Evolutionary conservation across 306 rosid genomes (phyloP).

Genomic region (Quercus dentata): DNA sequence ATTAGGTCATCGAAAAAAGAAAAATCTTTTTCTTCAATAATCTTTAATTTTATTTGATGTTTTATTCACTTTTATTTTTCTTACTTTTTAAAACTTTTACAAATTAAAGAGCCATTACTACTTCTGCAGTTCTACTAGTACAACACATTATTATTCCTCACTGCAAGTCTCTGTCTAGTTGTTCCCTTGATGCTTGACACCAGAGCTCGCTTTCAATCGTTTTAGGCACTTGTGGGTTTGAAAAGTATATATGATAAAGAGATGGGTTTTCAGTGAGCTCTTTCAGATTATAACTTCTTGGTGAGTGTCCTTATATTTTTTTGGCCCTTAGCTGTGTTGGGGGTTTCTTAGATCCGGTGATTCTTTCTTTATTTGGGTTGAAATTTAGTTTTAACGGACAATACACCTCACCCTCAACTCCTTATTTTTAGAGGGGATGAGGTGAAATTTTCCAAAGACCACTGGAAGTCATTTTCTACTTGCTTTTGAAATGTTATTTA

Average conservation of each 20-base stretch:
- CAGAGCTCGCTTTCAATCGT: slow-evolving; percentile 55
- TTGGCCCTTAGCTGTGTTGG: slow-evolving; percentile 18
- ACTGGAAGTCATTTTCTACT: too few species aligned
- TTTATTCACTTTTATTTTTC: too few species aligned
- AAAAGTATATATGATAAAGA: neutral
- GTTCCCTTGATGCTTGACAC: slow-evolving; percentile 79
- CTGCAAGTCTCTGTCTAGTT: slow-evolving; percentile 38
- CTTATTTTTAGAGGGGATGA: too few species aligned
- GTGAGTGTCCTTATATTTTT: slow-evolving; percentile 21
- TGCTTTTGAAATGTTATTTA: too few species aligned
- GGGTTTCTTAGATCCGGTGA: neutral
- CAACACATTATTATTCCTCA: slow-evolving; percentile 44
- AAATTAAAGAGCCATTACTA: slow-evolving; percentile 33
- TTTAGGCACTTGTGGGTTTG: slow-evolving; percentile 30
- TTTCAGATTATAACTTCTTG: slow-evolving; percentile 21
- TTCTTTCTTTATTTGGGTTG: too few species aligned
- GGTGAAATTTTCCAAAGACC: too few species aligned
- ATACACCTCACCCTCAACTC: too few species aligned
- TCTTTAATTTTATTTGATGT: too few species aligned
- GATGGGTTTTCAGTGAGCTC: slow-evolving; percentile 33
- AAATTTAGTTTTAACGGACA: too few species aligned
- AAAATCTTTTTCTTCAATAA: too few species aligned
- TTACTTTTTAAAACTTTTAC: slow-evolving; percentile 10
- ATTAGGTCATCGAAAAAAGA: too few species aligned
- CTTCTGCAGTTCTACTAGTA: too few species aligned